A percentile compares a stretch with the other conserved stretches of the same genome.
Evolutionary conservation across 2,329 filamentous ascomycete species (phyloP).

Genomic region (Talaromyces sp.): DNA sequence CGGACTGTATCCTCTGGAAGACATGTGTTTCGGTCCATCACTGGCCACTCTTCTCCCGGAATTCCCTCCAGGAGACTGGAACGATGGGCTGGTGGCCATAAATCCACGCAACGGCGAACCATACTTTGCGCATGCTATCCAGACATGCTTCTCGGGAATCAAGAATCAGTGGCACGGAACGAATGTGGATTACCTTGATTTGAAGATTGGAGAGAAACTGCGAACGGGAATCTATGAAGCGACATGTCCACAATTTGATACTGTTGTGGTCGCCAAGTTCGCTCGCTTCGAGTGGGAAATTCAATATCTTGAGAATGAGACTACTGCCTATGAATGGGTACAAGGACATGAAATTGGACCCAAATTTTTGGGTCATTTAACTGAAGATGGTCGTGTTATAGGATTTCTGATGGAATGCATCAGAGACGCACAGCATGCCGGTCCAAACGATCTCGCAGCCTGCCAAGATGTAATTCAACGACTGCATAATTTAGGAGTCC

Average conservation of each 20-base stretch:
- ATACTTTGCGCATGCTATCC: constrained; percentile 15
- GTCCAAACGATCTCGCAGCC: constrained; percentile 15
- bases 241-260: constrained; percentile 11
- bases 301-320: constrained; percentile 31
- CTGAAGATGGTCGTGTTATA: constrained; percentile 34
- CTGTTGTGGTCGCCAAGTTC: constrained; percentile 30
- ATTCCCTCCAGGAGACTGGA: constrained; percentile 26
- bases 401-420: constrained; percentile 35
- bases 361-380: constrained; percentile 35
- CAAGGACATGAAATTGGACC: constrained; percentile 30
- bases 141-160: constrained; percentile 18
- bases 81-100: constrained; percentile 21
- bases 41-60: constrained; percentile 17
- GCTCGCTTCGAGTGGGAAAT: constrained; percentile 37
- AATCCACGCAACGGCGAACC: constrained; percentile 14
- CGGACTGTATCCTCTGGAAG: constrained; percentile 19
- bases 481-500: constrained; percentile 22
- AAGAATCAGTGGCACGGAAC: constrained; percentile 20
- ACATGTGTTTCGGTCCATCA: constrained; percentile 27
- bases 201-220: constrained; percentile 17
- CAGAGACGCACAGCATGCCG: constrained; percentile 19
- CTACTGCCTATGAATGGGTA: constrained; percentile 33
- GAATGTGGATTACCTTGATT: constrained; percentile 18
- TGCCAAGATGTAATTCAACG: constrained; percentile 18
- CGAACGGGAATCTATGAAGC: constrained; percentile 22